phyloP scores from a whole-genome alignment of 2,329 filamentous ascomycete species.

The Incumbomyces lentus region DNA sequence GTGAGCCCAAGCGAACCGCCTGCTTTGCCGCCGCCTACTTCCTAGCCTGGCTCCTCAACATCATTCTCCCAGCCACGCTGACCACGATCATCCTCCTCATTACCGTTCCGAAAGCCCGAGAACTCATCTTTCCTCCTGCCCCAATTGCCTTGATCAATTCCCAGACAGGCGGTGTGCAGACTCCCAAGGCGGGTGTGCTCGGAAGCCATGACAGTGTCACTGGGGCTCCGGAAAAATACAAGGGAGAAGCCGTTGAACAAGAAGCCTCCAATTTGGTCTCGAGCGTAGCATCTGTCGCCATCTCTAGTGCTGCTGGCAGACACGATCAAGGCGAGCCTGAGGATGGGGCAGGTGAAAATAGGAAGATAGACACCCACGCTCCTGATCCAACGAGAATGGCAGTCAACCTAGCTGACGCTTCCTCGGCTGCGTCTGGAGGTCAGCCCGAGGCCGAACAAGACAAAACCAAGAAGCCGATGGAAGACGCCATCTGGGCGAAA shows the following conservation, averaged over 20 bases:
- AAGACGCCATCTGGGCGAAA: slow-evolving; percentile 65
- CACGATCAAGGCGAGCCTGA: slow-evolving; percentile 56
- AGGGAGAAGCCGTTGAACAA: slow-evolving; percentile 72
- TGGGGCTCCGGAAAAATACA: slow-evolving; percentile 70
- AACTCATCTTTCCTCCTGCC: slow-evolving; percentile 62
- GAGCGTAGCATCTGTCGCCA: slow-evolving; percentile 58
- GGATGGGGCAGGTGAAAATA: slow-evolving; percentile 23
- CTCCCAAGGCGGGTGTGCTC: slow-evolving; percentile 63
- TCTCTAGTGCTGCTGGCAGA: slow-evolving; percentile 67
- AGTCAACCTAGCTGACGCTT: slow-evolving; percentile 44
- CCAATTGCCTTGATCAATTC: slow-evolving; percentile 62
- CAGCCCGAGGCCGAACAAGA: slow-evolving; percentile 48
- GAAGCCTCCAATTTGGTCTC: slow-evolving; percentile 75
- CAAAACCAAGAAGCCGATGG: slow-evolving; percentile 69
- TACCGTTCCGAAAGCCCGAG: slow-evolving; percentile 51
- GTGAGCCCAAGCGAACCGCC: slow-evolving; percentile 57
- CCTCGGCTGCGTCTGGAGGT: slow-evolving; percentile 42
- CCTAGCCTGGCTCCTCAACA: slow-evolving; percentile 60
- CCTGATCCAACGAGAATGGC: slow-evolving; percentile 53
- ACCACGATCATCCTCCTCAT: slow-evolving; percentile 55
- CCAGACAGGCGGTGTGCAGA: slow-evolving; percentile 64
- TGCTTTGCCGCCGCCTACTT: slow-evolving; percentile 54
- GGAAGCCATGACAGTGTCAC: slow-evolving; percentile 69
- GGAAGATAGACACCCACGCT: slow-evolving; percentile 41
- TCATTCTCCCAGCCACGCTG: slow-evolving; percentile 54